Evolutionary conservation across 192 early-diverging fungal genomes (phyloP).

Genomic region (Paraglomus brasilianum): DNA sequence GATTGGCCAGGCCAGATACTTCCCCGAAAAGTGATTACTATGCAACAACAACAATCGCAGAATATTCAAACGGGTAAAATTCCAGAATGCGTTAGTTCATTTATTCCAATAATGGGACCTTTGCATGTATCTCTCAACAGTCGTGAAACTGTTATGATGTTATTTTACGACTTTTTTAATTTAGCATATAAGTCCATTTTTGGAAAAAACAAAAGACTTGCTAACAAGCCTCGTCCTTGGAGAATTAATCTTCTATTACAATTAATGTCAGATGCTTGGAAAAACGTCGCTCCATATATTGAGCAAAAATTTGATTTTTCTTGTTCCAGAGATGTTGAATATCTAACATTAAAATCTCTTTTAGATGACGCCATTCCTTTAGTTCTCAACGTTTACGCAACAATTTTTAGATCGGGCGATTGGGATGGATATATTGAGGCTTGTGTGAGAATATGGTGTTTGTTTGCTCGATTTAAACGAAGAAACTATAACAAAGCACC

Average conservation of each 20-base stretch:
- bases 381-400: slow-evolving; percentile 11
- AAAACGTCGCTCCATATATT: slow-evolving; percentile 4
- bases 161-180: slow-evolving; percentile 17
- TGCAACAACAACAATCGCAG: not conserved
- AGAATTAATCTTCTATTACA: slow-evolving; percentile 11
- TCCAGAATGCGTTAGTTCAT: not conserved
- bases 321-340: not conserved
- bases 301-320: not conserved
- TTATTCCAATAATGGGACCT: slow-evolving; percentile 1
- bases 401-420: not conserved
- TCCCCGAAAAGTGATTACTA: slow-evolving; percentile 2
- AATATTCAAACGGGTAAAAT: not conserved
- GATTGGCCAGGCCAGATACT: not conserved
- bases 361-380: not conserved
- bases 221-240: not conserved
- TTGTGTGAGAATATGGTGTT: not conserved
- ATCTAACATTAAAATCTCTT: slow-evolving; percentile 1
- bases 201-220: slow-evolving; percentile 7
- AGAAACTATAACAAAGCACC: slow-evolving; percentile 21
- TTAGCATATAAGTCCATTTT: not conserved
- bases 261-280: not conserved
- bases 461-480: not conserved
- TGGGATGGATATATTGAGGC: slow-evolving; percentile 15
- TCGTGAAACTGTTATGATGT: slow-evolving; percentile 9
- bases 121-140: slow-evolving; percentile 11